Base-by-base conservation (phyloP, 345 rosid genomes). In the Draba incana region DNA sequence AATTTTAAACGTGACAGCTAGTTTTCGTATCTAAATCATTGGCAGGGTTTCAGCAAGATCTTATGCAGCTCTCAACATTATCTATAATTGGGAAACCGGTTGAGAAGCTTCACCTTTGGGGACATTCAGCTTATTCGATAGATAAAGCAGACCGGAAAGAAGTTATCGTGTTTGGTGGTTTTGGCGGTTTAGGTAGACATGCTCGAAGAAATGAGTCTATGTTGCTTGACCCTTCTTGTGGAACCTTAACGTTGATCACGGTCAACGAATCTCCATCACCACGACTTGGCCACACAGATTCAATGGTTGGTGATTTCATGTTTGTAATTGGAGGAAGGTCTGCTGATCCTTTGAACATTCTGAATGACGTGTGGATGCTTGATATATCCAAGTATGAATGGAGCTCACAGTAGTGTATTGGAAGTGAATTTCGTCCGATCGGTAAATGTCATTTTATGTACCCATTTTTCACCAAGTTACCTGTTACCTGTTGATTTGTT, bases 131-230 rank as follows among this genome's bases (percentile, higher is more conserved):
- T 72, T 88, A 90, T 74, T 27, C 75, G 0, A 54, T 85, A 49
- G 84, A 69, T 66, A 72, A 68, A 52, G 8, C 46, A 25, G 57
- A 64, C 41, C 35, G 1, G 9, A 66, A 71, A 59, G 64, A 77
- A 46, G 51, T 93, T 80, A 71, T 88, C 10, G 74, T 88, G 27
- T 88, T 90, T 84, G 96, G 97, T 78, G 97, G 98, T 27, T 92
- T 92, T 82, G 97, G 98, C 43, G 97, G 98, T 5, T 62, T 80
- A 38, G 98, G 98, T 68, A 86, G 92, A 72, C 96, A 93, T 83
- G 86, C 90, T 53, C 84, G 97, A 35, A 85, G 93, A 79, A 85
- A 88, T 24, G 94, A 87, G 59, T 71, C 81, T 62, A 77, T 88
- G 39, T 61, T 88, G 57, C 81, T 93, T 53, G 85, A 88, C 71